Percentiles rank a stretch among this genome's conserved stretches.
Evolutionary conservation across 2,329 filamentous ascomycete species (phyloP).

Genomic region (Aspergillus brunneoviolaceus): DNA sequence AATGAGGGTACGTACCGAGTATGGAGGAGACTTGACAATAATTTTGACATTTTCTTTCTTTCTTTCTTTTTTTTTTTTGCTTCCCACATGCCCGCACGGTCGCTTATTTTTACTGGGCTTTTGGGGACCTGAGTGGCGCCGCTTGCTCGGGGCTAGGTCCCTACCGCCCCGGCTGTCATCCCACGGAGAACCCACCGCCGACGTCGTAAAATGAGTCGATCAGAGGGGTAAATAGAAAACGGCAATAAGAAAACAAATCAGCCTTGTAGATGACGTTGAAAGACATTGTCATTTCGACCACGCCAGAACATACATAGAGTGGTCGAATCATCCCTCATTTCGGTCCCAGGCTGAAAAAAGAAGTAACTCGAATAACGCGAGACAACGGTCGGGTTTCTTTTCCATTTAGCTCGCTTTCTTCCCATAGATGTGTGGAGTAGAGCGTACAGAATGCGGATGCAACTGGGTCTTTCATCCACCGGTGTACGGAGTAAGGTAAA

Average conservation of each 20-base stretch:
- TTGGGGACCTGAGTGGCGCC: slow-evolving; percentile 9
- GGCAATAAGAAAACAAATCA: background rate
- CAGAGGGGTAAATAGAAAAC: background rate
- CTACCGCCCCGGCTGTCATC: slow-evolving; percentile 26
- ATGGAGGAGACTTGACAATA: too few relatives aligned
- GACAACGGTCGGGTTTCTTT: slow-evolving; percentile 18
- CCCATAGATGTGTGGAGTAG: background rate
- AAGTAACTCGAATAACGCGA: slow-evolving; percentile 6
- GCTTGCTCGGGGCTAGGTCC: slow-evolving; percentile 16
- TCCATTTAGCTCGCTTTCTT: slow-evolving; percentile 4
- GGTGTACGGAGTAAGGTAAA: slow-evolving; percentile 5
- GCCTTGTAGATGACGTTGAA: background rate
- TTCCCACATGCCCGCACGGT: background rate
- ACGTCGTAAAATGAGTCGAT: slow-evolving; percentile 4
- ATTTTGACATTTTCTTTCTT: background rate
- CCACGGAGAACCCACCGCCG: slow-evolving; percentile 18
- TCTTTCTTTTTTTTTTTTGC: background rate
- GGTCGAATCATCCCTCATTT: background rate
- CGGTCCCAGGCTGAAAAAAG: slow-evolving; percentile 4
- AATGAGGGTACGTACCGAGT: background rate
- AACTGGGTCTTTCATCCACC: background rate
- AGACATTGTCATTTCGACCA: background rate
- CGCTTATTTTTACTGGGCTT: background rate
- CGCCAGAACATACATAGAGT: background rate
- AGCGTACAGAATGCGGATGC: background rate